These are phyloP conservation scores for Exophiala xenobiotica DNA, from an alignment of 2,329 filamentous ascomycete species.

Conservation along the genomic window DNA sequence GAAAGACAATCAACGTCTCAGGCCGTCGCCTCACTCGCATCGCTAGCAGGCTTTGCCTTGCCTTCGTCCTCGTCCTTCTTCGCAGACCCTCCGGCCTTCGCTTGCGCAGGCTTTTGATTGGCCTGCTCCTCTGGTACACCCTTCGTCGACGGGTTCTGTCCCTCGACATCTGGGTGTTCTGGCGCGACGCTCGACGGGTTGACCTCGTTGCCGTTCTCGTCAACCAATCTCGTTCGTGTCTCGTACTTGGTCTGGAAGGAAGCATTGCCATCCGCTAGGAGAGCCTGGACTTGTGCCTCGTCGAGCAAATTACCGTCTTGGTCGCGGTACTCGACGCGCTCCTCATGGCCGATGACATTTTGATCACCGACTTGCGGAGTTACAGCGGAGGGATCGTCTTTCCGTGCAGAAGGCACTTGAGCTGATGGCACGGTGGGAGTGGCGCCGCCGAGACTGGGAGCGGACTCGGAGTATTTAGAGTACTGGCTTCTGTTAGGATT, in stretches of 20 bases:
- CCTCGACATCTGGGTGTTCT: conserved; percentile 58
- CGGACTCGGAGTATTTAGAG: conserved; percentile 36
- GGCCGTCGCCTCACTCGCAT: conserved; percentile 48
- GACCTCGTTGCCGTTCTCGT: conserved; percentile 78
- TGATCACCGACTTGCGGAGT: conserved; percentile 36
- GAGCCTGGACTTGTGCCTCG: conserved; percentile 75
- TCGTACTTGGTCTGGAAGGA: conserved; percentile 95
- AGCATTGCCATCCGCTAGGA: conserved; percentile 76
- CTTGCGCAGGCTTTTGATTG: conserved; percentile 32
- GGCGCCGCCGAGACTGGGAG: conserved; percentile 8
- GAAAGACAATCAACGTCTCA: conserved; percentile 22
- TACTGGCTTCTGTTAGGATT: conserved; percentile 32
- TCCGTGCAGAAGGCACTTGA: conserved; percentile 22
- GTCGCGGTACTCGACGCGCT: conserved; percentile 91
- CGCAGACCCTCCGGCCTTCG: conserved; percentile 39
- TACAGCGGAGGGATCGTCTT: conserved; percentile 33
- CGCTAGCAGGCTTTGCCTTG: conserved; percentile 48
- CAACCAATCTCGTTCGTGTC: conserved; percentile 83
- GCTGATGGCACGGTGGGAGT: conserved; percentile 25
- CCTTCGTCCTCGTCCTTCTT: conserved; percentile 37
- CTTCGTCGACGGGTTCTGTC: conserved; percentile 56
- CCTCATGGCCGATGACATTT: conserved; percentile 58
- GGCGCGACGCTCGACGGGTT: conserved; percentile 45
- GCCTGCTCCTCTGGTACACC: conserved; percentile 40
- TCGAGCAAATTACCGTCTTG: conserved; percentile 87